Evolutionary conservation across 345 rosid species (phyloP).

Genomic region (Populus tremula): DNA sequence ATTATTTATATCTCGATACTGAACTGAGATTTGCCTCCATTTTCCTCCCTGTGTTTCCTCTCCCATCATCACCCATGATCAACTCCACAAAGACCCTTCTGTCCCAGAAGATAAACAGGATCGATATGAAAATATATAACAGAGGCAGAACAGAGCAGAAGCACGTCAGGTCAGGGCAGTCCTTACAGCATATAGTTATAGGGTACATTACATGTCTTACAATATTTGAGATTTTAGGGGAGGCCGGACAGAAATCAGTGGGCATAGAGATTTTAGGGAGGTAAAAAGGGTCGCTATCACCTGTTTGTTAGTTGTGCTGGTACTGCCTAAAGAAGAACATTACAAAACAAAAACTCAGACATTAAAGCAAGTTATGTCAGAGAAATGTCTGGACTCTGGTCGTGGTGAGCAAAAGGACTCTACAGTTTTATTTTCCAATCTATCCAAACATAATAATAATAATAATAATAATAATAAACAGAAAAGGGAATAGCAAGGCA

Average conservation of each 20-base stretch:
- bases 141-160: background rate
- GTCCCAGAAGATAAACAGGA: background rate
- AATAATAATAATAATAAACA: too few species aligned
- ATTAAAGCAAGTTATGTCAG: constrained; percentile 18
- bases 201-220: background rate
- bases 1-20: constrained; percentile 62
- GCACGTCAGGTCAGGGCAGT: background rate
- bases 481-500: background rate
- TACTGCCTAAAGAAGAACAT: constrained; percentile 23
- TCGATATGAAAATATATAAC: too few species aligned
- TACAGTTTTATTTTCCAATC: background rate
- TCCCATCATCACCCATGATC: constrained; percentile 11
- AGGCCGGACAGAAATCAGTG: constrained; percentile 30
- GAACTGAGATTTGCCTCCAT: constrained; percentile 52
- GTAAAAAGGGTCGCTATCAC: constrained; percentile 46
- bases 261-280: background rate
- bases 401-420: background rate
- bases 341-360: constrained; percentile 1
- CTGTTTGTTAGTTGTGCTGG: constrained; percentile 56
- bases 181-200: background rate
- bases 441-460: background rate
- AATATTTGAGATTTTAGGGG: background rate
- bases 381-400: constrained; percentile 4
- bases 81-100: background rate
- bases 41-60: constrained; percentile 15